phyloP scores from a whole-genome alignment of 441 rosid genomes.

The Gossypium lobatum region DNA sequence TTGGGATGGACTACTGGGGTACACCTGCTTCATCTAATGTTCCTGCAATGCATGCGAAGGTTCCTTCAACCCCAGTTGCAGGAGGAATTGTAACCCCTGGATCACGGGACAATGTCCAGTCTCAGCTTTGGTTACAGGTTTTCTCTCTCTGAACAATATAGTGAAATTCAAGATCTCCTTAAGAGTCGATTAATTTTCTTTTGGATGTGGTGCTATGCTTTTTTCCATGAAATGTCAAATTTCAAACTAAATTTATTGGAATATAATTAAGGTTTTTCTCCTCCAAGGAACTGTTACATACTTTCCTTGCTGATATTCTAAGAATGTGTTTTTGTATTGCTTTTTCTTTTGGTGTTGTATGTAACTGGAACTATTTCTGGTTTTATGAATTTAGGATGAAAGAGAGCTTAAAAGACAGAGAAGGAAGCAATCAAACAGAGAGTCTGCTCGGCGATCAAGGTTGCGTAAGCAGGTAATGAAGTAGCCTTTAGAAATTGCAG shows the following conservation, averaged over 20 bases:
- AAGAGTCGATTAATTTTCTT: background rate
- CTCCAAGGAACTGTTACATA: background rate
- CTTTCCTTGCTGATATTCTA: background rate
- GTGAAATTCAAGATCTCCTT: background rate
- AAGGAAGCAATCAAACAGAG: constrained; percentile 94
- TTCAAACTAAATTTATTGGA: background rate
- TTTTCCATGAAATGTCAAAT: background rate
- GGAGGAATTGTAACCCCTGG: constrained; percentile 58
- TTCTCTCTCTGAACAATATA: constrained; percentile 1
- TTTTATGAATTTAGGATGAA: constrained; percentile 33
- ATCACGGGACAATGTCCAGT: constrained; percentile 60
- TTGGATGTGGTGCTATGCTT: background rate
- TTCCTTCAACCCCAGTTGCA: constrained; percentile 57
- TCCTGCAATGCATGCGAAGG: constrained; percentile 66
- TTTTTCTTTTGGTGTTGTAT: background rate
- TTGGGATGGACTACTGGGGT: constrained; percentile 96
- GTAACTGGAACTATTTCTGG: background rate
- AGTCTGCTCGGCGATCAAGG: constrained; percentile 92
- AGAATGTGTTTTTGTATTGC: background rate
- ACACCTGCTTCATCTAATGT: constrained; percentile 53
- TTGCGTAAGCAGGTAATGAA: constrained; percentile 88
- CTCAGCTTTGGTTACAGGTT: constrained; percentile 89
- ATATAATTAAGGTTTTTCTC: background rate
- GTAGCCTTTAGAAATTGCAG: background rate
- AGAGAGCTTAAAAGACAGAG: constrained; percentile 45